These are phyloP conservation scores for Sporothrix pseudoabietina DNA, from an alignment of 2,329 filamentous ascomycete genomes.

Conservation along the genomic window DNA sequence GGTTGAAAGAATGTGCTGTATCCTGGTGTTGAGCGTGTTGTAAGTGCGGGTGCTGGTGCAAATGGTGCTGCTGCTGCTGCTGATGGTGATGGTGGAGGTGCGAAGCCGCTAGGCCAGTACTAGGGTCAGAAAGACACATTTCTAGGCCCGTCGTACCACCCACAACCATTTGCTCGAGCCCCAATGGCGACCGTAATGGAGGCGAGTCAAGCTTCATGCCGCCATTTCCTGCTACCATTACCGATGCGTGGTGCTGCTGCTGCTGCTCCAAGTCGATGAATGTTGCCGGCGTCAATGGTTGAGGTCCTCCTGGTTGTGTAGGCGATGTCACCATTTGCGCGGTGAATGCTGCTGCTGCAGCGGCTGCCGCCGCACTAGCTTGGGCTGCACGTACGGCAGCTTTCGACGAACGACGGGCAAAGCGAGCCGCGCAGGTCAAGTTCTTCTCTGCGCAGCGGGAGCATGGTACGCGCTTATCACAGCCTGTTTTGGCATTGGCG, in stretches of 20 bases:
- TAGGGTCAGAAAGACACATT: constrained; percentile 32
- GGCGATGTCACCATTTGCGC: constrained; percentile 35
- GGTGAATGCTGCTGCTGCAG: constrained; percentile 41
- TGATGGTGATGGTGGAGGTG: constrained; percentile 25
- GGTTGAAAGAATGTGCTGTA: background rate
- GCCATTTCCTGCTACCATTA: background rate
- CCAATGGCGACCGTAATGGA: constrained; percentile 13
- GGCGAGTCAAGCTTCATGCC: constrained; percentile 8
- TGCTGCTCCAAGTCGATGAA: constrained; percentile 45
- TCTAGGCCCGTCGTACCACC: constrained; percentile 24
- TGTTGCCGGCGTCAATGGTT: constrained; percentile 40
- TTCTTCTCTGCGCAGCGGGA: constrained; percentile 54
- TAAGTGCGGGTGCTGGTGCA: constrained; percentile 30
- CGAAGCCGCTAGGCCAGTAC: background rate
- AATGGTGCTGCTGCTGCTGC: constrained; percentile 28
- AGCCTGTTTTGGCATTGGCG: constrained; percentile 54
- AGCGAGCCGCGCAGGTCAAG: constrained; percentile 52
- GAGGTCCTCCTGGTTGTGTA: constrained; percentile 36
- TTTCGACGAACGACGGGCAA: constrained; percentile 55
- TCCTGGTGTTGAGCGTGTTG: background rate
- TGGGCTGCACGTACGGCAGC: constrained; percentile 50
- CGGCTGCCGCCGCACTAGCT: constrained; percentile 41
- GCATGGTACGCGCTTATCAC: constrained; percentile 54
- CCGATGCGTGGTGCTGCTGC: constrained; percentile 25
- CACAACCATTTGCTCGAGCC: constrained; percentile 29